phyloP scores from a whole-genome alignment of 2,329 filamentous ascomycete genomes.

The Fusarium lateritium region DNA sequence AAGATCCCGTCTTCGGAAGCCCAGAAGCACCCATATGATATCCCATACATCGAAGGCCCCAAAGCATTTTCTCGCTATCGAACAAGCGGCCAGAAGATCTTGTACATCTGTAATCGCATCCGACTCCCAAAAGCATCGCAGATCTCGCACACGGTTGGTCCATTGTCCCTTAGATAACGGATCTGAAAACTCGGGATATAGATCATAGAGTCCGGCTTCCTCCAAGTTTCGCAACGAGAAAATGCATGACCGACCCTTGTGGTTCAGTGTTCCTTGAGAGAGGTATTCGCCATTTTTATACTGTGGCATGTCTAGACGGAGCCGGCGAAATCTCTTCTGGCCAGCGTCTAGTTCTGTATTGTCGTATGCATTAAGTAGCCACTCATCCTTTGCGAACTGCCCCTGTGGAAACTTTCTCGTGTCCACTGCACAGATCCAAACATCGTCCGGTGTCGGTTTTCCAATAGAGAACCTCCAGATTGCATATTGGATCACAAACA shows the following conservation, averaged over 20 bases:
- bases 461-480: neutral
- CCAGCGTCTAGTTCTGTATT: neutral
- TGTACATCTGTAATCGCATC: no score
- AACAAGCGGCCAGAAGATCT: no score
- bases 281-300: neutral
- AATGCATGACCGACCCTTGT: neutral
- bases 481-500: neutral
- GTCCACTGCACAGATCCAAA: fast-evolving
- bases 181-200: neutral
- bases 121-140: no score
- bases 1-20: neutral
- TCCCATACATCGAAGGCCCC: neutral
- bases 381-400: neutral
- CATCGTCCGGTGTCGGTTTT: fast-evolving
- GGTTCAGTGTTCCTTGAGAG: neutral
- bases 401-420: fast-evolving
- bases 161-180: neutral
- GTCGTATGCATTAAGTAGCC: neutral
- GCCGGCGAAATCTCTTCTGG: neutral
- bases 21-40: neutral
- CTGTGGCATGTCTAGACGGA: neutral
- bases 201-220: fast-evolving
- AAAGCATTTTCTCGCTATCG: neutral
- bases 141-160: neutral
- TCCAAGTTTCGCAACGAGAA: fast-evolving